These are phyloP conservation scores for Backusella morwellensis DNA, from an alignment of 192 early-diverging fungal species.

Conservation along the genomic window DNA sequence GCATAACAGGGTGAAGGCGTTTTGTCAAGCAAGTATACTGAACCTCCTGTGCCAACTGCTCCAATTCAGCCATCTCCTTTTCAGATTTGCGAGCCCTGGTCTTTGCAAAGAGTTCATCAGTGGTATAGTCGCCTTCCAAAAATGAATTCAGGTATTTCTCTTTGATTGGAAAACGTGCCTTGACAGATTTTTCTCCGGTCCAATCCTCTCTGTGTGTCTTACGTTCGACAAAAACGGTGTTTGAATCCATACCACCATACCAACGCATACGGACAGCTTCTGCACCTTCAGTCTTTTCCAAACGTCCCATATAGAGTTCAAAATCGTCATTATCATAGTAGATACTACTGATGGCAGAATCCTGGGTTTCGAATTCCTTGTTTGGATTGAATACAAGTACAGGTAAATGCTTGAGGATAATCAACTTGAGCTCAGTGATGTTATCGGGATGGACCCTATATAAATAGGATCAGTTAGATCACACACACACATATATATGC, in stretches of 20 bases:
- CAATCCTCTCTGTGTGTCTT: slow-evolving; percentile 97
- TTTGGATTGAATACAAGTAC: slow-evolving; percentile 91
- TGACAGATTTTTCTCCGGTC: slow-evolving; percentile 95
- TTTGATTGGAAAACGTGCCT: slow-evolving; percentile 94
- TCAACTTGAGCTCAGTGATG: slow-evolving; percentile 92
- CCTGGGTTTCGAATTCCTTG: slow-evolving; percentile 62
- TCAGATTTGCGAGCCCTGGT: slow-evolving; percentile 78
- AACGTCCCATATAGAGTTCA: slow-evolving; percentile 88
- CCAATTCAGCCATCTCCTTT: slow-evolving; percentile 78
- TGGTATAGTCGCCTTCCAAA: slow-evolving; percentile 74
- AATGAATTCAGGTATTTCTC: slow-evolving; percentile 95
- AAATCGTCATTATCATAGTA: slow-evolving; percentile 97
- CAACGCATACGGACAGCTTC: slow-evolving; percentile 93
- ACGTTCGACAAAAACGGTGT: slow-evolving; percentile 94
- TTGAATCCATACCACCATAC: slow-evolving; percentile 90
- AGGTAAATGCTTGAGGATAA: slow-evolving; percentile 91
- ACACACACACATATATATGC: not conserved
- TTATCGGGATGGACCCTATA: slow-evolving; percentile 89
- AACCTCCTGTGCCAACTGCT: slow-evolving; percentile 73
- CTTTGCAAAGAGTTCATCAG: slow-evolving; percentile 80
- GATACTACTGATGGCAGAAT: slow-evolving; percentile 92
- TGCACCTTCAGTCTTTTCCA: slow-evolving; percentile 92
- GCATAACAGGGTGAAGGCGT: slow-evolving; percentile 78
- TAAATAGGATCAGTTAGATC: not conserved
- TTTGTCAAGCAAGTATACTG: slow-evolving; percentile 70